Base-by-base conservation (phyloP, 495 filamentous ascomycete species). In the Annulohypoxylon moriforme region DNA sequence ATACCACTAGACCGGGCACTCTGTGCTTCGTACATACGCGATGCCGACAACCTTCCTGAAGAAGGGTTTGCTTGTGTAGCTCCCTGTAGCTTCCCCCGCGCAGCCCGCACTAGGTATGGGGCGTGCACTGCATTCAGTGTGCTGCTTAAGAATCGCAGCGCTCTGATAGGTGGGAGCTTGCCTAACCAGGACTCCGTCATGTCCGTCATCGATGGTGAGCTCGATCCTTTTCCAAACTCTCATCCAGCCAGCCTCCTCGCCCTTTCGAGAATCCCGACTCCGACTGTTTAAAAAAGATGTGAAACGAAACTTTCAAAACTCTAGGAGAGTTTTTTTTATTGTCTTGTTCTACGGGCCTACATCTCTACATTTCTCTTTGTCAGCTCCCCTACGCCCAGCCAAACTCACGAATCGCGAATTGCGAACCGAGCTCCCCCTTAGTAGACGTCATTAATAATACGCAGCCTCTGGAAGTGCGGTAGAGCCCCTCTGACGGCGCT, bases 121-220 rank as follows among this genome's bases (percentile, higher is more conserved):
- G 31, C n/a, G n/a, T 52, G 25, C 57, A 16, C 52, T 64, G 67
- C 67, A 16, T 36, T 47, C 34, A 46, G 62, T 50, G 47, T 44
- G n/a, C 4, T 53, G 73, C 73, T 75, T 72, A 71, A 52, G 64
- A 75, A 75, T 69, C 49, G 47, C 60, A 27, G 22, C 42, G 29
- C 33, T 62, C 61, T 68, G 65, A 75, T 75, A 69, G 73, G 73
- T 20, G 60, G 18, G 68, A 72, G 69, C 73, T 75, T 47, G 10
- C 4, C 27, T 47, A 31, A 18, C 57, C 40, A 42, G 60, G 58
- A 52, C 25, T 70, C 67, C 72, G 68, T 68, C 72, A 75, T 75
- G 64, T 60, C 60, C 72, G 64, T 60, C 56, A 66, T 72, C 64
- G 69, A 75, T 75, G 68, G 70, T 72, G 73, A 74, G 71, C 71